Base-by-base conservation (phyloP, 768 basidiomycete genomes). In the Leccinellum albellum region DNA sequence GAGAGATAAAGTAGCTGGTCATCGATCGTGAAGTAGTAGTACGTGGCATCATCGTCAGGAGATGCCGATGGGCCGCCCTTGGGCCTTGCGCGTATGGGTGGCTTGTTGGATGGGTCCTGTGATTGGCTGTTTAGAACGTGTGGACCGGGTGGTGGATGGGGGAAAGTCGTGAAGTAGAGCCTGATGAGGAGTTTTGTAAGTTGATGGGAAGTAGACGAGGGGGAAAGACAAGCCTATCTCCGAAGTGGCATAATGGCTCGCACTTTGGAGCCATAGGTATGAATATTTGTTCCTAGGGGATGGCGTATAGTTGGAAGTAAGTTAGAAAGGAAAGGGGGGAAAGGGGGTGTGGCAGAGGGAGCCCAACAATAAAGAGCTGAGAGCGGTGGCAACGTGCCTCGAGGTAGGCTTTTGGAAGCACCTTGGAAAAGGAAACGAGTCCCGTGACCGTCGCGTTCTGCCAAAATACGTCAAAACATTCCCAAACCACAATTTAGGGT, bases 1-100 rank as follows among this genome's bases (percentile, higher is more conserved):
- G 89, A 91, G 62, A 94, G 82, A 76, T 97, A 97, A 63, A 89
- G 81, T 35, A 97, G 81, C 62, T 93, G 89, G 78, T 94, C 88
- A 74, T 97, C 94, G 75, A 96, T 84, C 55, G 89, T 91, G 77
- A 96, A 94, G 75, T 88, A 96, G 75, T 91, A 91, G 72, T 91
- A 91, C 53, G 81, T 79, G 55, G 87, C 83, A 61, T 83, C 79
- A 62, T 89, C 88, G 64, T 93, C 89, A 23, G 87, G 84, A 15
- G 88, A 81, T 24, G 82, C 77, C 44, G 85, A 81, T 31, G 83
- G 81, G n/a, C 82, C 80, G 37, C 77, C 82, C 68, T 75, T 79
- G 8, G 82, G 78, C 66, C 79, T 80, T 51, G 81, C 77, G 60
- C 89, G 86, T 29, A 90, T 73, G 66, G 76, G 79, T 67, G 89